Base-by-base conservation (phyloP, 1,139 yeast species). In the Zygoascus sp. region DNA sequence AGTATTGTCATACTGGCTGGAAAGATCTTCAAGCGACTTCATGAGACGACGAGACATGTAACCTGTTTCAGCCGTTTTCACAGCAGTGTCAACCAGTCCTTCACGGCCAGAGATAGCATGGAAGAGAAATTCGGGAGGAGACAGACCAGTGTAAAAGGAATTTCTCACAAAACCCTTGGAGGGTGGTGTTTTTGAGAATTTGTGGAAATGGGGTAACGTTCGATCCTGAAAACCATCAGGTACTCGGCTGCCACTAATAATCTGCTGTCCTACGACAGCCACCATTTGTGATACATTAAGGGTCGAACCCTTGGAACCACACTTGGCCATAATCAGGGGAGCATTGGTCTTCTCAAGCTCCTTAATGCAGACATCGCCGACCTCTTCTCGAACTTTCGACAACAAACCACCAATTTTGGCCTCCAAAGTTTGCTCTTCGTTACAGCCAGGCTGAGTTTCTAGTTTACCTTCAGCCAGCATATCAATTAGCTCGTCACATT, bases 51-150 rank as follows among this genome's bases (percentile, higher is more conserved):
- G 86, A 15, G 98, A 92, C 95, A 92, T 94, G 68, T 94, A 94
- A 65, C 99, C 99, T 6, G 99, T 94, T 67, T 94, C 98, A 2
- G 98, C 98, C 25, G 99, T 94, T 65, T 94, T 94, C 49, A 94
- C 98, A 6, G 97, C 98, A 13, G 99, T 94, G 75, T 94, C 99
- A 48, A 94, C 98, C 67, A 94, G 75, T 67, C 99, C 99, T 75
- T 94, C 99, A 75, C 99, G 86, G 66, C 99, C 99, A 5, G 98
- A 92, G 69, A 94, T 94, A 54, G 99, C 97, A 66, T 94, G 99
- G 76, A 92, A 94, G 56, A 94, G 73, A 66, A 94, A 94, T 64
- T 94, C 99, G 3, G 98, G 96, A 3, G 99, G 98, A 5, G 92
- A 77, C 56, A 94, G 74, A 8, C 99, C 99, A 42, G 92, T 79